Evolutionary conservation across 2,329 filamentous ascomycete genomes (phyloP).

Genomic region (Ophiostoma quercus): DNA sequence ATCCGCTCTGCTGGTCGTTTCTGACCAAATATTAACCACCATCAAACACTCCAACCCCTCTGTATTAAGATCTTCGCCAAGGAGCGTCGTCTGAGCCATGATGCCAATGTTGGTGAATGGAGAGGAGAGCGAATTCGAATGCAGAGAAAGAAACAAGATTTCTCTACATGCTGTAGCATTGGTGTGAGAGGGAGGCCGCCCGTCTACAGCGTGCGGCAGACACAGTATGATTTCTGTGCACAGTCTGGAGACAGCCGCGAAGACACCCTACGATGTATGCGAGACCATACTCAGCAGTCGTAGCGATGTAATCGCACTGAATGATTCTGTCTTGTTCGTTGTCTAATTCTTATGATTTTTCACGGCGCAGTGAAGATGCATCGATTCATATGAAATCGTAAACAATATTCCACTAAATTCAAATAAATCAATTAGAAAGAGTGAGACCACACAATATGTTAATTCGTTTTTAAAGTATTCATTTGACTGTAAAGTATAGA

Average conservation of each 20-base stretch:
- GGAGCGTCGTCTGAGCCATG: background rate
- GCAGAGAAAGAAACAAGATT: background rate
- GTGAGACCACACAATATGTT: too few relatives aligned
- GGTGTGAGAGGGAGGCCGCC: background rate
- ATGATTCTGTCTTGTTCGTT: background rate
- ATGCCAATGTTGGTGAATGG: background rate
- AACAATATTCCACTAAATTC: background rate
- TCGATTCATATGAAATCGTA: background rate
- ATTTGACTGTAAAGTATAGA: background rate
- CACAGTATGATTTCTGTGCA: constrained; percentile 4
- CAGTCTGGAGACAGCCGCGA: background rate
- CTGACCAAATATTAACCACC: background rate
- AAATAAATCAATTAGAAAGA: background rate
- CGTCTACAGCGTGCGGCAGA: background rate
- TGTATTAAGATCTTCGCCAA: background rate
- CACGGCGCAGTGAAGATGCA: background rate
- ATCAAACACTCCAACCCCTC: background rate
- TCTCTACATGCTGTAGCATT: background rate
- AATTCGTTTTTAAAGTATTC: background rate
- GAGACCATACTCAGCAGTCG: background rate
- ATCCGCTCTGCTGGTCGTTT: background rate
- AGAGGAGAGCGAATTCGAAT: background rate
- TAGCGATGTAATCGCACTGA: background rate
- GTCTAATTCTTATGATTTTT: background rate
- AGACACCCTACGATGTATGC: background rate